Percentiles rank a stretch among this genome's conserved stretches.
phyloP scores from a whole-genome alignment of 148 eudicot genomes.

The Cornus kousa region DNA sequence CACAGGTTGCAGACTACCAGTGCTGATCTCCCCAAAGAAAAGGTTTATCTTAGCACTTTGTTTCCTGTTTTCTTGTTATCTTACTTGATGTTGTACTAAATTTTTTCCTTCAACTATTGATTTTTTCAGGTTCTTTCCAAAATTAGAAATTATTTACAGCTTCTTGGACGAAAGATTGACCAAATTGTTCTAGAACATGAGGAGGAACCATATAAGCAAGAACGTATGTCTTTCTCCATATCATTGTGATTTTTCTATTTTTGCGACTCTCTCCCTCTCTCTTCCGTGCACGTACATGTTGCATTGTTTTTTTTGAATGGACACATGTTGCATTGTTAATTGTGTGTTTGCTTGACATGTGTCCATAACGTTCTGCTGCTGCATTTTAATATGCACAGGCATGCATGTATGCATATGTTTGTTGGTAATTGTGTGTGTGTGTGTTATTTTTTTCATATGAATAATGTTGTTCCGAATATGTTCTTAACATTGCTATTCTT shows the following conservation, averaged over 20 bases:
- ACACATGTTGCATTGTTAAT: no score
- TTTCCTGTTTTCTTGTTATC: background rate
- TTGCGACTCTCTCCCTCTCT: background rate
- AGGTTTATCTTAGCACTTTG: conserved; percentile 41
- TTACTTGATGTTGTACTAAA: background rate
- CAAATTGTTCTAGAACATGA: conserved; percentile 71
- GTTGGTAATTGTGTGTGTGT: background rate
- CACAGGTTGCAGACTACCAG: conserved; percentile 86
- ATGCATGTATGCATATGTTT: background rate
- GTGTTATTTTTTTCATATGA: background rate
- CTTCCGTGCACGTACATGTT: no score
- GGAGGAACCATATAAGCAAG: conserved; percentile 72
- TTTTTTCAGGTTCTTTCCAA: conserved; percentile 69
- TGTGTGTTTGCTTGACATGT: no score
- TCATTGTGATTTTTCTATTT: background rate
- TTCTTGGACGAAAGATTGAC: conserved; percentile 84
- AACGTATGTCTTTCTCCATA: conserved; percentile 48
- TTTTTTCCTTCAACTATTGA: background rate
- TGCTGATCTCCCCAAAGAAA: conserved; percentile 91
- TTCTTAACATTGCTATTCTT: background rate
- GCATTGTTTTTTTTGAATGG: no score
- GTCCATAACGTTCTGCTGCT: no score
- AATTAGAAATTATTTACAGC: conserved; percentile 89
- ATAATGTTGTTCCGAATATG: background rate
- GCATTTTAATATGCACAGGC: no score